Percentiles rank a stretch among this genome's conserved stretches.
These are phyloP conservation scores for Brassica incana DNA, from an alignment of 345 rosid species.

Conservation along the genomic window DNA sequence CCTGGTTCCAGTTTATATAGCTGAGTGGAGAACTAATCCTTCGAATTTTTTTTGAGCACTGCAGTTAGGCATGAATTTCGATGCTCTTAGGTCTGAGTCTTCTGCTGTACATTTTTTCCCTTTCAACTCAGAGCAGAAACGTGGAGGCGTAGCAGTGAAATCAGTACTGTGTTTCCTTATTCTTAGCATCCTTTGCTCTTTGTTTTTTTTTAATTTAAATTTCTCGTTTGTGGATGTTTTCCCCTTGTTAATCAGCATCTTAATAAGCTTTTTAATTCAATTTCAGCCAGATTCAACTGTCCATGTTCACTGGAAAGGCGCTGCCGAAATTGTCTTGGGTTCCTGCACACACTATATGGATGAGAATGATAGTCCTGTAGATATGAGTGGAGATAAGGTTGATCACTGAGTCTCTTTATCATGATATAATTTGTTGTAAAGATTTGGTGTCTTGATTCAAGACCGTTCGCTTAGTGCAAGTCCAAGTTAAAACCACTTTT, in stretches of 20 bases:
- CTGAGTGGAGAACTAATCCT: slow-evolving; percentile 26
- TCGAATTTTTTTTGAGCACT: not conserved
- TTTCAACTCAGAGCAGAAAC: slow-evolving; percentile 88
- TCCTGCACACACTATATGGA: slow-evolving; percentile 73
- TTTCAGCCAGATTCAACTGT: slow-evolving; percentile 66
- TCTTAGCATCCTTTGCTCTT: not conserved
- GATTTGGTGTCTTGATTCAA: not conserved
- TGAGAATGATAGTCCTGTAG: slow-evolving; percentile 46
- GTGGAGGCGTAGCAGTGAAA: slow-evolving; percentile 81
- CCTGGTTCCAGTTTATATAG: not conserved
- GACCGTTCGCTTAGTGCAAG: slow-evolving; percentile 5
- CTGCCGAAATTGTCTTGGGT: slow-evolving; percentile 89
- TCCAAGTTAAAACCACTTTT: not conserved
- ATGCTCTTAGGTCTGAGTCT: slow-evolving; percentile 54
- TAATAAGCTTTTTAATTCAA: not conserved
- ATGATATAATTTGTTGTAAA: not conserved
- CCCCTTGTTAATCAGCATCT: not conserved
- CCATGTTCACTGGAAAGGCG: slow-evolving; percentile 96
- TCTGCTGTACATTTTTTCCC: slow-evolving; percentile 78
- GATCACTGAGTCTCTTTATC: slow-evolving; percentile 8
- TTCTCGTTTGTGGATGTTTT: slow-evolving; percentile 6
- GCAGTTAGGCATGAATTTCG: slow-evolving; percentile 93
- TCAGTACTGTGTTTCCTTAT: slow-evolving; percentile 44
- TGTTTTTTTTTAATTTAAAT: not conserved
- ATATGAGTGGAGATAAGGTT: slow-evolving; percentile 74